These are phyloP conservation scores for Phialophora chinensis DNA, from an alignment of 2,329 filamentous ascomycete genomes.

Conservation along the genomic window DNA sequence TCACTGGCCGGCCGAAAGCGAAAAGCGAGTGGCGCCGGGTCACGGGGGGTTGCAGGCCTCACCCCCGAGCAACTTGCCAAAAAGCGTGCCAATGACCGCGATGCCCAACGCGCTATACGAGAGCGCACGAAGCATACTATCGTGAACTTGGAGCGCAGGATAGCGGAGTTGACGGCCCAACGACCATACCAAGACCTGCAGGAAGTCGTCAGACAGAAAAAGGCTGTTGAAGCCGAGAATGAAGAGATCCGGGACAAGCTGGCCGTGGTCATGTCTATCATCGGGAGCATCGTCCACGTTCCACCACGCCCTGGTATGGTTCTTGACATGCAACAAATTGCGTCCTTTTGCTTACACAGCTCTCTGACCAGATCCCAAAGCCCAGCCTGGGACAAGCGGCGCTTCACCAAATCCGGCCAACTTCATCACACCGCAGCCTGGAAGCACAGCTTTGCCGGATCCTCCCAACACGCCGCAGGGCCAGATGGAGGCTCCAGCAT, in stretches of 20 bases:
- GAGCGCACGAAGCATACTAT: constrained; percentile 83
- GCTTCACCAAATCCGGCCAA: constrained; percentile 32
- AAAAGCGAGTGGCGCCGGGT: constrained; percentile 50
- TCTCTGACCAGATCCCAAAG: constrained; percentile 34
- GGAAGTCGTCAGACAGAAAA: constrained; percentile 74
- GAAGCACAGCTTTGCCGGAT: constrained; percentile 41
- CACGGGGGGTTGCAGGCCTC: constrained; percentile 82
- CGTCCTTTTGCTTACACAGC: constrained; percentile 32
- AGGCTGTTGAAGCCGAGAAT: constrained; percentile 78
- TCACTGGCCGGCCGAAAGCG: constrained; percentile 45
- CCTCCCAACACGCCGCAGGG: constrained; percentile 38
- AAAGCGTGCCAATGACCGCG: constrained; percentile 89
- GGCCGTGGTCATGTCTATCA: constrained; percentile 65
- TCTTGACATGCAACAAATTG: background rate
- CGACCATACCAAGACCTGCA: constrained; percentile 86
- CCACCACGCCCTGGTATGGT: constrained; percentile 52
- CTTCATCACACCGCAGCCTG: constrained; percentile 42
- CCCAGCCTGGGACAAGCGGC: constrained; percentile 28
- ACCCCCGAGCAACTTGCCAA: constrained; percentile 86
- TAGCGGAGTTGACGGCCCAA: constrained; percentile 76
- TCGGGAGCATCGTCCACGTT: constrained; percentile 51
- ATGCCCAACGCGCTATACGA: constrained; percentile 83
- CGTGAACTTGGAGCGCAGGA: constrained; percentile 72
- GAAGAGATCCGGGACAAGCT: constrained; percentile 74
- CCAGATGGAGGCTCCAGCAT: constrained; percentile 21